Evolutionary conservation across 768 basidiomycete genomes (phyloP).

Genomic region (Candolleomyces aberdarensis): DNA sequence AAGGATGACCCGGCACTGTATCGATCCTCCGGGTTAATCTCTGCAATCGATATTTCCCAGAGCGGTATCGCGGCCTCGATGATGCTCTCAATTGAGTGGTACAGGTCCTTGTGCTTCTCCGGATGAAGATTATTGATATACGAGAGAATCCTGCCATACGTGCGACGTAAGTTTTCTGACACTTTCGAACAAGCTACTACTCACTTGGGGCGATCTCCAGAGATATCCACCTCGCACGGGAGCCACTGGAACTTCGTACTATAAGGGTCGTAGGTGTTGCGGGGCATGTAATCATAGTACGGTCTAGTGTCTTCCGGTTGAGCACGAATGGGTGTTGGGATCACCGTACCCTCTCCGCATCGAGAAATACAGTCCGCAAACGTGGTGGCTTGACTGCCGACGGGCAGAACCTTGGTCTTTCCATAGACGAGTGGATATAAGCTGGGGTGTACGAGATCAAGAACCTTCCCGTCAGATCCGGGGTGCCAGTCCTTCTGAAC

Average conservation of each 20-base stretch:
- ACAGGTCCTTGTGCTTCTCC: slow-evolving; percentile 17
- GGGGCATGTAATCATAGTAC: no score
- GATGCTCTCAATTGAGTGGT: slow-evolving; percentile 21
- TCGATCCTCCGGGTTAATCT: not conserved
- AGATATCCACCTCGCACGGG: slow-evolving; percentile 14
- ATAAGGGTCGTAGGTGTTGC: not conserved
- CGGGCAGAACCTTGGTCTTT: slow-evolving; percentile 18
- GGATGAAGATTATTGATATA: slow-evolving; percentile 42
- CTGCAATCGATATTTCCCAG: slow-evolving; percentile 20
- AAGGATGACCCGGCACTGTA: not conserved
- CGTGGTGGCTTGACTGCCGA: not conserved
- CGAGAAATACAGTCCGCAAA: slow-evolving; percentile 14
- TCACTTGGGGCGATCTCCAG: slow-evolving; percentile 15
- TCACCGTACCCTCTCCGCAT: slow-evolving; percentile 16
- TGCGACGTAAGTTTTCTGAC: not conserved
- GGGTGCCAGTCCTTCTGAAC: slow-evolving; percentile 43
- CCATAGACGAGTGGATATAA: slow-evolving; percentile 36
- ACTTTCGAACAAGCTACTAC: not conserved
- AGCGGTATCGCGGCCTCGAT: slow-evolving; percentile 25
- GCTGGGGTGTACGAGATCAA: slow-evolving; percentile 45
- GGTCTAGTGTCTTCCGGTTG: not conserved
- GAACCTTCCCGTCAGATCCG: slow-evolving; percentile 35
- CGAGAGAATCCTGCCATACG: slow-evolving; percentile 20
- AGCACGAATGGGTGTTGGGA: slow-evolving; percentile 1
- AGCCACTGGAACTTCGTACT: slow-evolving; percentile 14